phyloP scores from a whole-genome alignment of 805 yeast genomes.

The Teunomyces barrocoloradensis region DNA sequence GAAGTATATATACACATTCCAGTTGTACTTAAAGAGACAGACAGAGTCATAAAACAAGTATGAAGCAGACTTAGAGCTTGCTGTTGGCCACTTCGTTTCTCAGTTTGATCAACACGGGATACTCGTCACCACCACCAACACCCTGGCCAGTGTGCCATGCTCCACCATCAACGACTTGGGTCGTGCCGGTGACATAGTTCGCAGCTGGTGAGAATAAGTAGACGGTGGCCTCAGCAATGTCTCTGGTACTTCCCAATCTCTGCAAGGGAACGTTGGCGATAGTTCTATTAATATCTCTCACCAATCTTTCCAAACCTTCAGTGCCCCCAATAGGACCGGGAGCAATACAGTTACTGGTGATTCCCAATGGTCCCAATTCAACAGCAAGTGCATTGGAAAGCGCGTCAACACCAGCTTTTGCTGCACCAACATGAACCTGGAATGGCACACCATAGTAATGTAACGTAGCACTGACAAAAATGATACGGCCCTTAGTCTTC shows the following conservation, averaged over 20 bases:
- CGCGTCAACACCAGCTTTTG: slow-evolving; percentile 32
- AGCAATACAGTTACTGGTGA: slow-evolving; percentile 26
- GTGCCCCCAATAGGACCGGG: slow-evolving; percentile 29
- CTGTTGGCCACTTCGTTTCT: slow-evolving; percentile 11
- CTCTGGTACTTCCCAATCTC: slow-evolving; percentile 25
- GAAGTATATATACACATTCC: background rate
- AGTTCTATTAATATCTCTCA: slow-evolving; percentile 9
- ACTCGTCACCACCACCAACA: slow-evolving; percentile 19
- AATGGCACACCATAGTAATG: slow-evolving; percentile 46
- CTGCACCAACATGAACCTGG: slow-evolving; percentile 29
- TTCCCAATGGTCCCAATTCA: slow-evolving; percentile 29
- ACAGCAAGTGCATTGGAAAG: slow-evolving; percentile 29
- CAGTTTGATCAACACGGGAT: slow-evolving; percentile 29
- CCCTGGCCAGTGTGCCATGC: slow-evolving; percentile 19
- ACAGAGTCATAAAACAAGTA: background rate
- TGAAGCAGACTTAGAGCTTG: slow-evolving; percentile 10
- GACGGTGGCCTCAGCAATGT: slow-evolving; percentile 29
- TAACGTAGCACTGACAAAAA: slow-evolving; percentile 43
- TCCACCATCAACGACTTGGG: slow-evolving; percentile 28
- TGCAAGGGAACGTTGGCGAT: slow-evolving; percentile 20
- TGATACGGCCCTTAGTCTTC: slow-evolving; percentile 34
- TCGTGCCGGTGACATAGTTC: slow-evolving; percentile 23
- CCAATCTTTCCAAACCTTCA: slow-evolving; percentile 25
- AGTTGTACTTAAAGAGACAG: background rate
- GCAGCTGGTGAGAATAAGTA: slow-evolving; percentile 27